A percentile compares a stretch with the other conserved stretches of the same genome.
Evolutionary conservation across 202 grass and related monocot species (phyloP).

Genomic region (Carex arenaria): DNA sequence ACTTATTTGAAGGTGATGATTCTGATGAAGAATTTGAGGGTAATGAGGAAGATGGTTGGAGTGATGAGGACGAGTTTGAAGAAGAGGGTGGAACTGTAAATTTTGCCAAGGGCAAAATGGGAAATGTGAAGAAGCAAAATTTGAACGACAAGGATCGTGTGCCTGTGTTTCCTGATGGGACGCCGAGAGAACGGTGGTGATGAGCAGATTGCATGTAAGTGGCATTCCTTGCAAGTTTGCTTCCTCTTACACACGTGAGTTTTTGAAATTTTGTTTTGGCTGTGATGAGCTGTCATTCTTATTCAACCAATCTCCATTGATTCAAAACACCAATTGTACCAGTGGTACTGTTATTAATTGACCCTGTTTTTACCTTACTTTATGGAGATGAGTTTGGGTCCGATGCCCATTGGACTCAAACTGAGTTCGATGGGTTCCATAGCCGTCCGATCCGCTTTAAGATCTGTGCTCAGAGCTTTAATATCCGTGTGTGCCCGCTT

Average conservation of each 20-base stretch:
- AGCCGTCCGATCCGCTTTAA: no score
- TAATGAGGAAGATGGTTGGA: slow-evolving; percentile 74
- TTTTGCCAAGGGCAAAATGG: slow-evolving; percentile 21
- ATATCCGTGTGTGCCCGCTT: no score
- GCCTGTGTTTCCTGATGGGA: slow-evolving; percentile 81
- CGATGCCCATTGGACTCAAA: no score
- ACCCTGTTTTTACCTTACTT: background rate
- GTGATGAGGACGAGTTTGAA: slow-evolving; percentile 76
- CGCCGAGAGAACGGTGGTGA: slow-evolving; percentile 71
- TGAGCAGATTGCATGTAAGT: slow-evolving; percentile 24
- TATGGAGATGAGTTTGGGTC: no score
- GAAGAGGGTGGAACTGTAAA: slow-evolving; percentile 31
- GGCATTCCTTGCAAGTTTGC: background rate
- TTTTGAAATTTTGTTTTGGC: slow-evolving; percentile 1
- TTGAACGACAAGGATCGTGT: slow-evolving; percentile 16
- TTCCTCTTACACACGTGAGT: background rate
- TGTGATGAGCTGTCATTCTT: background rate
- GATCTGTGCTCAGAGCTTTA: no score
- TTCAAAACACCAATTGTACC: no score
- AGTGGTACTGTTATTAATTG: background rate
- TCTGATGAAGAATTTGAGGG: slow-evolving; percentile 51
- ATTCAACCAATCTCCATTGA: no score
- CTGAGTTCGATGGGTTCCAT: no score
- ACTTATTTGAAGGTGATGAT: slow-evolving; percentile 40
- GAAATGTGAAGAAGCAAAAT: slow-evolving; percentile 23